A percentile compares a stretch with the other conserved stretches of the same genome.
Evolutionary conservation across 2,329 filamentous ascomycete genomes (phyloP).

Genomic region (Fusarium clavum): DNA sequence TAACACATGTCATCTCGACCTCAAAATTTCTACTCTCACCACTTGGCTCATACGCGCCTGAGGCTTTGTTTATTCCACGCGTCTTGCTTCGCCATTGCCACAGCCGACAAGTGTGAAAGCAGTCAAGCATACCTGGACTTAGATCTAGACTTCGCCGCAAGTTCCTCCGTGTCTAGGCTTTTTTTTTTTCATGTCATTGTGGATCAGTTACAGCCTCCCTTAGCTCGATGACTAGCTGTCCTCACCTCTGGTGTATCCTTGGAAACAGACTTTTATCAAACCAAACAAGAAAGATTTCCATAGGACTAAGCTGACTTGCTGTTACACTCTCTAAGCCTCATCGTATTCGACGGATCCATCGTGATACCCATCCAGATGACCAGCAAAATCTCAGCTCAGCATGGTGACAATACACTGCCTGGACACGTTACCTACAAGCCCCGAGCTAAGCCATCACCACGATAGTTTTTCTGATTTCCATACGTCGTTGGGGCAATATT

Average conservation of each 20-base stretch:
- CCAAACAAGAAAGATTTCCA: not conserved
- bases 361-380: not conserved
- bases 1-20: not conserved
- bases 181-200: not conserved
- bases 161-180: not conserved
- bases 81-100: not conserved
- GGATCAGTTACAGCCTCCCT: not conserved
- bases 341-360: not conserved
- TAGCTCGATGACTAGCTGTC: not conserved
- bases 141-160: not conserved
- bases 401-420: not conserved
- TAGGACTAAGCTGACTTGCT: not conserved
- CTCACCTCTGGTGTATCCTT: not conserved
- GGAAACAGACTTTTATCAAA: accelerated
- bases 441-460: not conserved
- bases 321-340: not conserved
- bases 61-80: not conserved
- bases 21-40: not conserved
- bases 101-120: not conserved
- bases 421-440: not conserved
- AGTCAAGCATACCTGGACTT: not conserved
- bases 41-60: not conserved
- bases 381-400: not conserved
- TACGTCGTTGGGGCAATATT: not conserved
- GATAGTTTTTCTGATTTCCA: not conserved